Evolutionary conservation across 2,329 filamentous ascomycete species (phyloP), one percentile per base, ranked within the genome.

Genomic region (Cytospora schulzeri): DNA sequence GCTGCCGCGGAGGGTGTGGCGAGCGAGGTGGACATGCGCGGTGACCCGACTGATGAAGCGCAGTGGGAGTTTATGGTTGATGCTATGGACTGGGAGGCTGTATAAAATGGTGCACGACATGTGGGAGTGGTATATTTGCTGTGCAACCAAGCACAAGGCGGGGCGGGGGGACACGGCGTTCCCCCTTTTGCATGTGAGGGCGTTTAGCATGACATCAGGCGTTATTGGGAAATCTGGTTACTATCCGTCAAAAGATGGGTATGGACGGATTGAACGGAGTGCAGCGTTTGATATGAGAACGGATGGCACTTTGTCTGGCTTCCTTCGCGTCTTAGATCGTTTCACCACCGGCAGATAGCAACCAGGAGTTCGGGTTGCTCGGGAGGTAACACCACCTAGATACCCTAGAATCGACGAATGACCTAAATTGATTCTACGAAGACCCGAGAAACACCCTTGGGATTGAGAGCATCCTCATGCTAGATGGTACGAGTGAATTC

Each of bases 41-140:
- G 26, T 69, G 70, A 67, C 58, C 62, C 52, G 68, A 48, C 70
- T 1, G 73, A 77, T 19, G 78, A 81, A 62, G 76, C 78, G 11
- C 79, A 81, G 64, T 87, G 83, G 82, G 80, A 78, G 29, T 86
- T 85, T 64, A 85, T 87, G 74, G 80, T 84, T 2, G 84, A 86
- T 67, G 83, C 83, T 1, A 87, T 86, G 84, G 84, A 86, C 65
- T 85, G 83, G 83, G 81, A 85, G 70, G 77, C 76, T 9, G 73
- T 74, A 19, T 74, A 63, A 48, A 15, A n/a, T 19, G 31, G 29
- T 11, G 3, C 28, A 15, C 1, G 24, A 3, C n/a, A 29, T 24
- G 24, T n/a, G 24, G 15, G n/a, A 24, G 4, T 28, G 35, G n/a
- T 51, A 4, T 0, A 31, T 45, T 17, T 19, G n/a, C 15, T 26